These are phyloP conservation scores for Citrullus mucosospermus DNA, from an alignment of 306 rosid species.

Conservation along the genomic window DNA sequence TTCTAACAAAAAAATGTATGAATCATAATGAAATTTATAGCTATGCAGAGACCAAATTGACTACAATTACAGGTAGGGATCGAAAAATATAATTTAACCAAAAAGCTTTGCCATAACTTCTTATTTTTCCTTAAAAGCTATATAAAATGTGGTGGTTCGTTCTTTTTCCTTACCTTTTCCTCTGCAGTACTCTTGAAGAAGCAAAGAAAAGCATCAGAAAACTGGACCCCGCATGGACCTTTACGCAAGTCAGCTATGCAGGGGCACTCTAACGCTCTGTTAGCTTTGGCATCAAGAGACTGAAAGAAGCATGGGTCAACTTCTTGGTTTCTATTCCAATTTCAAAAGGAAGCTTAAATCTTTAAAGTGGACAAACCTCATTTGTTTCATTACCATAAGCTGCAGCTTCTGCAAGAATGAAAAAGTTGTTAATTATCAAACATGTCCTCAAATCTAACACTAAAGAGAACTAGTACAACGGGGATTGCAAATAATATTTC, in stretches of 20 bases:
- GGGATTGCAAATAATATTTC: background rate
- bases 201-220: constrained; percentile 77
- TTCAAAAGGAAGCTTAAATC: background rate
- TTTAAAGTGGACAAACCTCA: constrained; percentile 41
- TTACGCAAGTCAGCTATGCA: constrained; percentile 78
- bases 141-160: background rate
- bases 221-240: constrained; percentile 72
- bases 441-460: background rate
- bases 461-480: background rate
- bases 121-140: background rate
- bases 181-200: constrained; percentile 74
- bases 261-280: constrained; percentile 85
- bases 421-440: background rate
- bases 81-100: background rate
- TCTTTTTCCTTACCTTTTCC: constrained; percentile 52
- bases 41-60: background rate
- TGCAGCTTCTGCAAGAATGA: constrained; percentile 62
- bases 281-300: constrained; percentile 77
- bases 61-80: background rate
- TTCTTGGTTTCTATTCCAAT: background rate
- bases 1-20: background rate
- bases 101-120: background rate
- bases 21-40: background rate
- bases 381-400: constrained; percentile 53
- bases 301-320: constrained; percentile 27